These are phyloP conservation scores for Adenanthera pavonina DNA, from an alignment of 306 rosid genomes.

Conservation along the genomic window DNA sequence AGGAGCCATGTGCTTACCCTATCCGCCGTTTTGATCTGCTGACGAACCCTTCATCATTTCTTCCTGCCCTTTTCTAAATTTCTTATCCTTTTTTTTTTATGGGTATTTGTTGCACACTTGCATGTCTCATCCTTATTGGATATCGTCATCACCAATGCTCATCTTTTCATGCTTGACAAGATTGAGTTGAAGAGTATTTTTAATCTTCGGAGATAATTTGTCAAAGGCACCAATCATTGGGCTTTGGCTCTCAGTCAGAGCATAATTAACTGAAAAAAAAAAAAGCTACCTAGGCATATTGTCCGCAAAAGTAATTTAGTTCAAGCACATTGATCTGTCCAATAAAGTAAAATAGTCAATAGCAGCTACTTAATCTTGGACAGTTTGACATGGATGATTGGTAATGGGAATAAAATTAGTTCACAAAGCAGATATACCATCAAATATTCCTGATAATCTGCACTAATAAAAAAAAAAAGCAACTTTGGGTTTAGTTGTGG, in stretches of 20 bases:
- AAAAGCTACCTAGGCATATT: no score
- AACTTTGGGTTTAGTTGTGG: not conserved
- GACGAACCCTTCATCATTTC: conserved; percentile 20
- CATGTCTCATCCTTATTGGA: not conserved
- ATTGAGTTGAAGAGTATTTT: not conserved
- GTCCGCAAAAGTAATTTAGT: not conserved
- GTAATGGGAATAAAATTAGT: not conserved
- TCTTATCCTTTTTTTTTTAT: not conserved
- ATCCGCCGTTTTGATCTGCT: conserved; percentile 36
- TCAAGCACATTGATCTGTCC: not conserved
- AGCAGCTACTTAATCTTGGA: not conserved
- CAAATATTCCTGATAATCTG: conserved; percentile 1
- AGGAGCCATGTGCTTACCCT: conserved; percentile 34
- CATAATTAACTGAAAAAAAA: not conserved
- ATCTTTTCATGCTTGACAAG: not conserved
- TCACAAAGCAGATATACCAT: not conserved
- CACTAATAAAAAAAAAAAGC: not conserved
- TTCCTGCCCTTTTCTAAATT: not conserved
- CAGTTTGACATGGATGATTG: not conserved
- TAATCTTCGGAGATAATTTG: not conserved
- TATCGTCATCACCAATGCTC: not conserved
- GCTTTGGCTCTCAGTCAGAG: not conserved
- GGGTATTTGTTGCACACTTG: not conserved
- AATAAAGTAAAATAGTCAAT: not conserved
- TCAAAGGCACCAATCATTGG: not conserved